Evolutionary conservation across 306 rosid species (phyloP), one percentile per base, ranked within the genome.

Genomic region (Gastrolobium bilobum): DNA sequence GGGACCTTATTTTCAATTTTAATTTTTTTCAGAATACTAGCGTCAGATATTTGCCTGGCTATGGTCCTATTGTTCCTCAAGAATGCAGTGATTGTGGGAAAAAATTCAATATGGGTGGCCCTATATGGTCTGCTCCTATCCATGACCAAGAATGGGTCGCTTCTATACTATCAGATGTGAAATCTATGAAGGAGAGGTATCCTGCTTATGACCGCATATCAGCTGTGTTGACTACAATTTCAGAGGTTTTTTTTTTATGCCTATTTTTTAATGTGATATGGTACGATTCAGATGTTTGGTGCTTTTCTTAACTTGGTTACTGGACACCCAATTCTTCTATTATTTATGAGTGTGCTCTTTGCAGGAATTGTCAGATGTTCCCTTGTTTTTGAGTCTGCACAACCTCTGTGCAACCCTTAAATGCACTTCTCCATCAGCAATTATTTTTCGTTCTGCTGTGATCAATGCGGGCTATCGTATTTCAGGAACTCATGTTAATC

Each of bases 381-480:
- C 98, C n/a, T 78, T 95, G 60, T 95, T 93, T 84, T 68, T 91
- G 87, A 95, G 99, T 83, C 85, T 95, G 86, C 98, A 95, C 90
- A 95, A 81, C 84, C 97, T 95, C 73, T 93, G 97, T 58, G 86
- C 98, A 85, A 95, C 98, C 42, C 92, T 95, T 8, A 95, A 95
- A 84, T 95, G 99, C 88, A 95, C 99, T 59, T 95, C 99, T 84
- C 99, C 99, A 10, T 90, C 98, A 0, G 97, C 98, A 30, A 91
- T 91, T 58, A 86, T 90, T 29, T 95, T 95, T 84, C 91, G 96
- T 59, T 95, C 99, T 10, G 99, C 99, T 9, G 98, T 93, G 69
- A 87, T 93, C 83, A 93, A 95, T 80, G 99, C 98, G 4, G 99
- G 99, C 69, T 93, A 89, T 75, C 91, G 86, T 67, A 93, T 95